Evolutionary conservation across 768 basidiomycete species (phyloP), one percentile per base, ranked within the genome.

Genomic region (Sistotremastrum suecicum): DNA sequence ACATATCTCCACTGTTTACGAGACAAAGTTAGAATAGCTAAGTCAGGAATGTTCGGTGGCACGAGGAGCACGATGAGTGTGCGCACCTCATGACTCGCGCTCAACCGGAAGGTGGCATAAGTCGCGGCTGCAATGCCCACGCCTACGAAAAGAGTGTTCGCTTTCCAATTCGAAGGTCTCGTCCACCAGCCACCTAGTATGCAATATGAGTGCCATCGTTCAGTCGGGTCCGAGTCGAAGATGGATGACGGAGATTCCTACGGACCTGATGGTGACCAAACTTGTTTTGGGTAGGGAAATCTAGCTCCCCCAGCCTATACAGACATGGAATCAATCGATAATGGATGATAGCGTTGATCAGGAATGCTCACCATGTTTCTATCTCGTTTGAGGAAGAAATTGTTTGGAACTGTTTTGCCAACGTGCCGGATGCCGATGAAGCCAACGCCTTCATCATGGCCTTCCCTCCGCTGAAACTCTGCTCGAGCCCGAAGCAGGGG

Each of bases 281-380:
- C 91, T 58, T 84, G 75, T 70, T 91, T 92, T 33, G 89, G 91
- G 62, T 82, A 95, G 6, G 90, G 88, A 71, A 87, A 95, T 66
- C 87, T 79, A 45, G 66, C 75, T 51, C 83, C 84, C 64, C 84
- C 85, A 40, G 85, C 85, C 85, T 87, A 20, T 20, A 20, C 20
- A 20, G 20, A 20, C 20, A 20, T 20, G 20, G 20, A 20, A 20
- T 20, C 20, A 20, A 20, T 20, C 20, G 20, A 20, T 20, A 20
- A 20, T 20, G 20, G 20, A 20, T 20, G 20, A 20, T 20, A 20
- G 20, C 20, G 20, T 20, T 20, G 20, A 20, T 20, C 20, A 2
- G 20, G 20, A 20, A 20, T 20, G 20, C 20, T 20, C 20, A 20
- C 20, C 20, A 20, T 20, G 20, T 20, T 20, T 20, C 20, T 20